These are phyloP conservation scores for Debaryomyces tyrocola DNA, from an alignment of 805 yeast genomes.

Conservation along the genomic window DNA sequence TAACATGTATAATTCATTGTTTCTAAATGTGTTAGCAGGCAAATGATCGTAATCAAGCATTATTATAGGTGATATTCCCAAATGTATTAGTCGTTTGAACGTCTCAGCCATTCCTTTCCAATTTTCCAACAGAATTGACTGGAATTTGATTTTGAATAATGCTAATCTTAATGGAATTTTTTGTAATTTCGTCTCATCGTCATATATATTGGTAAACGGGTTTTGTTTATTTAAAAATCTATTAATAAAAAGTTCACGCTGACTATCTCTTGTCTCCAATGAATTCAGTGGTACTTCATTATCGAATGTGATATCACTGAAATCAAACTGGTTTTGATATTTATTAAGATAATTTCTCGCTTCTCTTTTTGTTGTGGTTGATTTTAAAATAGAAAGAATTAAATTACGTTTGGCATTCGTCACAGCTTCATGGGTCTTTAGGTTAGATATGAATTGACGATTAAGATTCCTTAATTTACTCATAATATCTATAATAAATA, in stretches of 20 bases:
- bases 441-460: constrained; percentile 37
- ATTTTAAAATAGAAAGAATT: constrained; percentile 78
- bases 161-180: constrained; percentile 54
- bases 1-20: constrained; percentile 29
- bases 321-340: constrained; percentile 52
- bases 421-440: constrained; percentile 27
- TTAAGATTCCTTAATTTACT: constrained; percentile 19
- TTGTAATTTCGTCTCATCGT: constrained; percentile 31
- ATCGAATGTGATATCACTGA: constrained; percentile 18
- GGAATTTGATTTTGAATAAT: constrained; percentile 50
- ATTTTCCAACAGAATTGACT: constrained; percentile 26
- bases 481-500: background rate
- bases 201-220: constrained; percentile 34
- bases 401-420: constrained; percentile 61
- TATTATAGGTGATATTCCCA: constrained; percentile 77
- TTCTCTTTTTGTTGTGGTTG: constrained; percentile 93
- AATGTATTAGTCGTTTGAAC: constrained; percentile 49
- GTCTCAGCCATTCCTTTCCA: constrained; percentile 56
- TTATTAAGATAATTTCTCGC: constrained; percentile 77
- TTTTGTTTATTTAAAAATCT: constrained; percentile 31
- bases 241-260: constrained; percentile 31
- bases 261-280: constrained; percentile 22
- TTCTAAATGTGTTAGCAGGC: constrained; percentile 26
- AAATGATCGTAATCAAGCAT: constrained; percentile 50
- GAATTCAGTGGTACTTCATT: constrained; percentile 15